Evolutionary conservation across 1,284 basidiomycete genomes (phyloP).

Genomic region (Tremellales sp.): DNA sequence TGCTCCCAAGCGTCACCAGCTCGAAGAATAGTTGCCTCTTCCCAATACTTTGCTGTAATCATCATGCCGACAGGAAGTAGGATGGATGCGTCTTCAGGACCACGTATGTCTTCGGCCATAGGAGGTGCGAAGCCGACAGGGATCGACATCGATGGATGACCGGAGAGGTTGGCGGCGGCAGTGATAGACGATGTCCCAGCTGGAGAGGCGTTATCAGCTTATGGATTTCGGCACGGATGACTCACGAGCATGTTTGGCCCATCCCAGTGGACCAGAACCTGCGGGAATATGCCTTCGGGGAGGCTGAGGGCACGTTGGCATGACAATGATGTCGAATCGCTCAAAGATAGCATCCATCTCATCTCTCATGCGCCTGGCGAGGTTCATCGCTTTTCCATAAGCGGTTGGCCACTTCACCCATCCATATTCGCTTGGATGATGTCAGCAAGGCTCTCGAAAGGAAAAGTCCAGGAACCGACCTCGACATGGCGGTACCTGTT

Average conservation of each 20-base stretch:
- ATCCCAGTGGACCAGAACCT: constrained; percentile 16
- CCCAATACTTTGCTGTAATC: constrained; percentile 41
- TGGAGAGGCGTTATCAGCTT: constrained; percentile 21
- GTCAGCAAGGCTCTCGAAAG: background rate
- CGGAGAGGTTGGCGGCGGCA: constrained; percentile 32
- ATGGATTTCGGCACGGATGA: constrained; percentile 8
- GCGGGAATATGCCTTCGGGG: constrained; percentile 15
- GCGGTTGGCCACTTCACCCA: constrained; percentile 24
- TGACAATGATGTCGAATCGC: constrained; percentile 51
- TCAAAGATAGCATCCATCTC: constrained; percentile 49
- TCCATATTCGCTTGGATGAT: constrained; percentile 20
- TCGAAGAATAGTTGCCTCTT: constrained; percentile 43
- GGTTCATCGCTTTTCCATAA: constrained; percentile 28
- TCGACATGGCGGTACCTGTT: constrained; percentile 21
- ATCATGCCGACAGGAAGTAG: constrained; percentile 48
- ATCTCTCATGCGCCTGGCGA: constrained; percentile 49
- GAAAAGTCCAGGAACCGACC: constrained; percentile 5
- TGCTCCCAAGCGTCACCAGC: constrained; percentile 47
- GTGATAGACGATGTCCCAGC: constrained; percentile 28
- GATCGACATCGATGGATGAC: constrained; percentile 19
- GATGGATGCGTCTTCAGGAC: constrained; percentile 28
- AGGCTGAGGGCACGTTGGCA: constrained; percentile 48
- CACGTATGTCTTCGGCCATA: constrained; percentile 13
- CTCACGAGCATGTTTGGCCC: constrained; percentile 13
- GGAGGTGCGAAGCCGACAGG: constrained; percentile 14